phyloP scores from a whole-genome alignment of 345 rosid species.

The sweet orange (Citrus sinensis) region DNA sequence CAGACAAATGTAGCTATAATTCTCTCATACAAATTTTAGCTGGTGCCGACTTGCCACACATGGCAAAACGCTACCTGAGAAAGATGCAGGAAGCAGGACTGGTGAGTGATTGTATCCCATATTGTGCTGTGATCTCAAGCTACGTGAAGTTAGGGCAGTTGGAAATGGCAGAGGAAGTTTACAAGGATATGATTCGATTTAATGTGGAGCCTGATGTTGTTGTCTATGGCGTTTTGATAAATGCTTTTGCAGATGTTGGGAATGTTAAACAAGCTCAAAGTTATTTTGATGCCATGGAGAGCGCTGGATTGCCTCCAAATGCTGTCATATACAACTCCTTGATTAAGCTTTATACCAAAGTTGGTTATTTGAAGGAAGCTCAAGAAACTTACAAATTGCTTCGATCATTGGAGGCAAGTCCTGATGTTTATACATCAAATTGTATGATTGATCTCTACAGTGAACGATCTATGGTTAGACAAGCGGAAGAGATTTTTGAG shows the following conservation, averaged over 20 bases:
- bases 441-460: slow-evolving; percentile 88
- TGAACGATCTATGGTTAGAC: slow-evolving; percentile 63
- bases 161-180: slow-evolving; percentile 62
- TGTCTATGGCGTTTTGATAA: slow-evolving; percentile 77
- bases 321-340: slow-evolving; percentile 58
- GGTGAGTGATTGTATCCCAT: slow-evolving; percentile 66
- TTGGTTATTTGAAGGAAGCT: slow-evolving; percentile 77
- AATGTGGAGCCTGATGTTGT: slow-evolving; percentile 60
- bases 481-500: slow-evolving; percentile 57
- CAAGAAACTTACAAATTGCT: slow-evolving; percentile 62
- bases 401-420: slow-evolving; percentile 30
- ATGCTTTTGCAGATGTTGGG: slow-evolving; percentile 77
- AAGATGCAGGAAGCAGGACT: slow-evolving; percentile 70
- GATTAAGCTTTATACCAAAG: slow-evolving; percentile 83
- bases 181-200: slow-evolving; percentile 56
- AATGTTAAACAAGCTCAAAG: slow-evolving; percentile 52
- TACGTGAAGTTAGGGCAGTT: slow-evolving; percentile 62
- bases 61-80: slow-evolving; percentile 50
- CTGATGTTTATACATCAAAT: slow-evolving; percentile 64
- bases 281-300: slow-evolving; percentile 60
- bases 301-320: slow-evolving; percentile 59
- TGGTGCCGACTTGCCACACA: slow-evolving; percentile 50
- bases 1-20: slow-evolving; percentile 70
- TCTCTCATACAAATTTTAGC: slow-evolving; percentile 72
- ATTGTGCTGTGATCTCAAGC: slow-evolving; percentile 79